These are phyloP conservation scores for Colletotrichum sidae DNA, from an alignment of 2,329 filamentous ascomycete genomes.

Conservation along the genomic window DNA sequence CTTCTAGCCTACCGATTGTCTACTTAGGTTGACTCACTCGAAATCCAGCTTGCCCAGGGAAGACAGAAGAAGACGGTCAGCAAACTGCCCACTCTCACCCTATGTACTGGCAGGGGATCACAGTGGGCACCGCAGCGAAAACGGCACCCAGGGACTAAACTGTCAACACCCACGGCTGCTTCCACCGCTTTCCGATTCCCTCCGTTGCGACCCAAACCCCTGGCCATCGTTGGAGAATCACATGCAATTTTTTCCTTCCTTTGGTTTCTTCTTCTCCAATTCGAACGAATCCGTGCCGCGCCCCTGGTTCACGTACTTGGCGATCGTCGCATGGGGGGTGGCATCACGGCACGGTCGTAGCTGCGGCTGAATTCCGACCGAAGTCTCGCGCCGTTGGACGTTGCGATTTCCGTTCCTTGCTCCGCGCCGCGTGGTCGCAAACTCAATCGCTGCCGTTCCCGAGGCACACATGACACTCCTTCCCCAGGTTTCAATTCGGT, in stretches of 20 bases:
- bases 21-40: not conserved
- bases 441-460: not conserved
- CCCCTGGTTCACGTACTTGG: constrained; percentile 3
- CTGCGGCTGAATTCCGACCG: constrained; percentile 10
- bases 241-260: constrained; percentile 24
- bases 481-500: not conserved
- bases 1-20: not conserved
- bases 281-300: not conserved
- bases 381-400: not conserved
- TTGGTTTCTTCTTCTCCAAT: constrained; percentile 10
- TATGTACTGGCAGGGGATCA: not conserved
- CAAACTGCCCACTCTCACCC: constrained; percentile 20
- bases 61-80: constrained; percentile 12
- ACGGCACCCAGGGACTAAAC: constrained; percentile 5
- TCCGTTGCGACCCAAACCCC: constrained; percentile 12
- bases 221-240: constrained; percentile 25
- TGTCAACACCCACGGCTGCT: constrained; percentile 8
- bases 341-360: constrained; percentile 10
- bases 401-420: not conserved
- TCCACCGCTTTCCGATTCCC: constrained; percentile 12
- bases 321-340: constrained; percentile 26
- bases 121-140: constrained; percentile 17
- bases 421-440: constrained; percentile 6
- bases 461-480: constrained; percentile 1
- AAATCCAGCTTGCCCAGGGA: constrained; percentile 4